Conservation (phyloP, 1,284 basidiomycete genomes). For the Rhodofomes roseus region DNA sequence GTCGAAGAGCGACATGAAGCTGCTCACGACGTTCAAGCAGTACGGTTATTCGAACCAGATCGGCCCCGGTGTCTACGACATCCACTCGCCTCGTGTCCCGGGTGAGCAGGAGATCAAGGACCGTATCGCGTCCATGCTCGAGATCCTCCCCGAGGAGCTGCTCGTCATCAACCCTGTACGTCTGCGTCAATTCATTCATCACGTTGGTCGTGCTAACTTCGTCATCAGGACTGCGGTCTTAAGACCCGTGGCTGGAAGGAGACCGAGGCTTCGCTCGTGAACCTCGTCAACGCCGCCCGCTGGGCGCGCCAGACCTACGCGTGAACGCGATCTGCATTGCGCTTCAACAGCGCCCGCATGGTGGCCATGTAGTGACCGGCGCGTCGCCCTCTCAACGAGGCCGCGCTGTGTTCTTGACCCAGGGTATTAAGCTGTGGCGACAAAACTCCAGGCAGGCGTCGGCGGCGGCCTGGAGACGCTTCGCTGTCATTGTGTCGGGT, state of each 20-base stretch:
- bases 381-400: slow-evolving; percentile 25
- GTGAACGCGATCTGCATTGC: slow-evolving; percentile 53
- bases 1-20: slow-evolving; percentile 97
- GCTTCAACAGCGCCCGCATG: slow-evolving; percentile 87
- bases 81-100: slow-evolving; percentile 99
- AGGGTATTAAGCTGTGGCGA: slow-evolving; percentile 31
- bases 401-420: slow-evolving; percentile 28
- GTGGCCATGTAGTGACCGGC: slow-evolving; percentile 40
- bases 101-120: slow-evolving; percentile 92
- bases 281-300: slow-evolving; percentile 87
- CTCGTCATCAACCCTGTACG: slow-evolving; percentile 94
- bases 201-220: slow-evolving; percentile 7
- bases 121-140: slow-evolving; percentile 83
- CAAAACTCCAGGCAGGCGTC: slow-evolving; percentile 12
- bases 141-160: slow-evolving; percentile 74
- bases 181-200: slow-evolving; percentile 22
- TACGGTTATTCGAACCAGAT: slow-evolving; percentile 98
- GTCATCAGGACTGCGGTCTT: slow-evolving; percentile 68
- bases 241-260: slow-evolving; percentile 98
- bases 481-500: slow-evolving; percentile 1
- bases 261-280: slow-evolving; percentile 85
- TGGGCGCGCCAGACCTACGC: slow-evolving; percentile 84
- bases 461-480: slow-evolving; percentile 1
- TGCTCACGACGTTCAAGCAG: slow-evolving; percentile 92
- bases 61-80: slow-evolving; percentile 98